phyloP scores from a whole-genome alignment of 2,329 filamentous ascomycete species.

The Alternaria sp. region DNA sequence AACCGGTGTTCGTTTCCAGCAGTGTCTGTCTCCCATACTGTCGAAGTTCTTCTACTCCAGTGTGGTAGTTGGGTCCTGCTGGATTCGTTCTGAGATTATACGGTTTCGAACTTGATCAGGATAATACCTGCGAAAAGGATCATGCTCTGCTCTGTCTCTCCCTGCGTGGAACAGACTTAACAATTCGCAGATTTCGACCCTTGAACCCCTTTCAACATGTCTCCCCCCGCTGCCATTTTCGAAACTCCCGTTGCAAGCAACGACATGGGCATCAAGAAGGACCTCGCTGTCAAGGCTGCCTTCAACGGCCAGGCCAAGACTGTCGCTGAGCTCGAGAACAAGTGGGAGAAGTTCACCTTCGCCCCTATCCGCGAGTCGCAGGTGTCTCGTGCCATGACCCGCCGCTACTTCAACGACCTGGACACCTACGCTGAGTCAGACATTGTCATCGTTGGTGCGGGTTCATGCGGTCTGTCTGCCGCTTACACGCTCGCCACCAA shows the following conservation, averaged over 20 bases:
- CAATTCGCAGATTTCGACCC: constrained; percentile 38
- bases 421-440: constrained; percentile 90
- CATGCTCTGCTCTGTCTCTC: constrained; percentile 72
- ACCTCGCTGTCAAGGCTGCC: constrained; percentile 57
- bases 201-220: constrained; percentile 61
- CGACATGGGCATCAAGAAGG: constrained; percentile 42
- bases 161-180: constrained; percentile 34
- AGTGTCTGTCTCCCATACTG: not conserved
- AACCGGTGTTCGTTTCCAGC: constrained; percentile 49
- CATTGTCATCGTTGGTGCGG: constrained; percentile 91
- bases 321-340: constrained; percentile 70
- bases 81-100: constrained; percentile 79
- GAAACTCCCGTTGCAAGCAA: constrained; percentile 48
- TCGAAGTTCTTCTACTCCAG: constrained; percentile 1
- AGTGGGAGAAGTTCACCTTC: constrained; percentile 85
- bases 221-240: constrained; percentile 73
- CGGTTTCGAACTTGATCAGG: constrained; percentile 94
- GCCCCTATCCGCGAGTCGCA: constrained; percentile 88
- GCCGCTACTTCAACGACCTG: constrained; percentile 89
- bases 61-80: constrained; percentile 6
- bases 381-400: constrained; percentile 91
- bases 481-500: constrained; percentile 84
- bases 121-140: constrained; percentile 99
- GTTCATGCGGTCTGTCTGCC: constrained; percentile 83
- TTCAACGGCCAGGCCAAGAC: constrained; percentile 57